phyloP scores from a whole-genome alignment of 164 flowering plant species.

The Piper longum region DNA sequence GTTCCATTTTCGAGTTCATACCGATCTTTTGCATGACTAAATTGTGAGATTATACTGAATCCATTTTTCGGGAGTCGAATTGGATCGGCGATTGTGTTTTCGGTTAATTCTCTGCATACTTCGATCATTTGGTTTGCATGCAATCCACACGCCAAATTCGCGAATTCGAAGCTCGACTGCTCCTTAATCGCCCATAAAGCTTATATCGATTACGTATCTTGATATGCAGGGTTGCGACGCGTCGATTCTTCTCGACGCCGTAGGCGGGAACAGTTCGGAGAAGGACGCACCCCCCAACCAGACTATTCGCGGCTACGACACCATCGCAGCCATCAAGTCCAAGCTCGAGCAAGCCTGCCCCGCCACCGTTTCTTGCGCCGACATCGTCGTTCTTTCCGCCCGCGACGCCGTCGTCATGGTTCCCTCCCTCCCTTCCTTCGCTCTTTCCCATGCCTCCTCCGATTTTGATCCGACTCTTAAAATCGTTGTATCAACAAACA shows the following conservation, averaged over 20 bases:
- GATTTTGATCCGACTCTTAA: not conserved
- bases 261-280: constrained; percentile 20
- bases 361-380: constrained; percentile 49
- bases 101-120: too few species aligned
- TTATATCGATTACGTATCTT: not conserved
- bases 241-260: constrained; percentile 31
- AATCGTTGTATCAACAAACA: constrained; percentile 1
- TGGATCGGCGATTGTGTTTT: too few species aligned
- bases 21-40: too few species aligned
- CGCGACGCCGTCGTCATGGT: constrained; percentile 36
- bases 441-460: too few species aligned
- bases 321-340: constrained; percentile 33
- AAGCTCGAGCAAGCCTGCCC: constrained; percentile 40
- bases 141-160: too few species aligned
- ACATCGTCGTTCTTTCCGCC: constrained; percentile 46
- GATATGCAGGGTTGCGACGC: constrained; percentile 47
- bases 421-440: not conserved
- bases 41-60: too few species aligned
- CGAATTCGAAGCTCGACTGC: too few species aligned
- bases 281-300: constrained; percentile 35
- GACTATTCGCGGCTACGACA: constrained; percentile 31
- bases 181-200: not conserved
- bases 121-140: too few species aligned
- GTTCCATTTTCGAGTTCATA: too few species aligned
- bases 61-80: too few species aligned